Evolutionary conservation across 129 eudicot genomes (phyloP), one percentile per base, ranked within the genome.

Genomic region (Escallonia rubra): DNA sequence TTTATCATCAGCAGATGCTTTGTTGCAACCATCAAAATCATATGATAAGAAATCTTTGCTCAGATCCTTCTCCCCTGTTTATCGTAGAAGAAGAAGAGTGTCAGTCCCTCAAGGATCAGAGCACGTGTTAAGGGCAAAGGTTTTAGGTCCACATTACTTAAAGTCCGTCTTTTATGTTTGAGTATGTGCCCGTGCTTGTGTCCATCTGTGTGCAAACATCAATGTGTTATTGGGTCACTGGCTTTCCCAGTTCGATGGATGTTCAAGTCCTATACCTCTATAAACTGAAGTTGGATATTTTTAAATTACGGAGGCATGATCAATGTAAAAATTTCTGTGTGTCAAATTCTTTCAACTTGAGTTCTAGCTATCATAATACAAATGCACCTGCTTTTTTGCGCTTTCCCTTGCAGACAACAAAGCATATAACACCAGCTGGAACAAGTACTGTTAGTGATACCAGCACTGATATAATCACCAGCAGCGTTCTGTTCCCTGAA

Each of bases 391-490:
- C 62, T 43, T 62, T 7, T 40, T 71, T 62, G 68, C 4, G 16
- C 49, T 43, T 71, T 39, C 55, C 10, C 23, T 16, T 61, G 61
- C 61, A 42, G 39, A 16, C 51, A 51, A 16, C 51, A 51, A 13
- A 50, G 47, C 64, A 56, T 10, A 62, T 9, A 61, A 43, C 41
- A 1, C 75, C 75, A 8, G 61, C 75, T 61, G 68, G 51, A 49
- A 61, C 68, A 41, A 62, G 68, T 61, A 56, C 76, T 6, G 57
- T 63, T 12, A 54, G n/a, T 43, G 70, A 43, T 45, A 57, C 76
- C 63, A 64, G 47, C 69, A 57, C 69, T 54, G 76, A 55, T 38
- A 41, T 51, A 3, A 63, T 51, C 41, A 72, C 63, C 41, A 59
- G 48, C 49, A 55, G 54, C 43, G 10, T 60, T 60, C 66, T 11